Base-by-base conservation (phyloP, 192 early-diverging fungal genomes). In the Rhizoclosmatium sp. region DNA sequence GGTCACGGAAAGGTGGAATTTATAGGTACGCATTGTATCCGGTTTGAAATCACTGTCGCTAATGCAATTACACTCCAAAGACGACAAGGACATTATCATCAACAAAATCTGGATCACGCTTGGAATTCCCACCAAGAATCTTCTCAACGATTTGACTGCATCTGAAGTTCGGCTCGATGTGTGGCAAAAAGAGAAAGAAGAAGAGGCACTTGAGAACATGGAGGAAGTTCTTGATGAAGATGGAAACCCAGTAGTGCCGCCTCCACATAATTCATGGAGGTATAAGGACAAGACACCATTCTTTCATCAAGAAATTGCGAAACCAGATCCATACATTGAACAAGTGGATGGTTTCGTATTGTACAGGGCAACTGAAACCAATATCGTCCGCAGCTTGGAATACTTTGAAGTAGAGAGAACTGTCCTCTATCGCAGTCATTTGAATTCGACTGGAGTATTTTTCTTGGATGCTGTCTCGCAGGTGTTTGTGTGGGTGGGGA, bases 371-470 rank as follows among this genome's bases (percentile, higher is more conserved):
- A 45, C 47, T 9, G 23, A 2, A 21, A 47, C 21, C 3, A 59
- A 62, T 70, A 0, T 58, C 7, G 44, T 59, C 4, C 21, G 59
- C 1, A 44, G 42, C 12, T 31, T 71, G 16, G 48, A 56, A 58
- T 71, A 83, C n/a, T 60, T 87, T 70, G 91, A 90, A 56, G 85
- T 86, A 12, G 79, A 82, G 45, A 87, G 87, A 54, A 1, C 7
- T n/a, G 81, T 80, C 21, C 81, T 89, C 21, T 85, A 59, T 51
- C 62, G 76, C 65, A 71, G 66, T 4, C 75, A 86, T 46, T 83
- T 95, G 74, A 84, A 92, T 68, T 71, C 83, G 4, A 83, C 93
- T 44, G 90, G 92, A 78, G 92, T 92, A 45, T 94, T 91, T 78
- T 76, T 94, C 59, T 82, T 92, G 67, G 93, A 94, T 82, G 85